Percentiles rank a stretch among this genome's conserved stretches.
These are phyloP conservation scores for Thuja plicata DNA, from an alignment of 83 land plant genomes.

Conservation along the genomic window DNA sequence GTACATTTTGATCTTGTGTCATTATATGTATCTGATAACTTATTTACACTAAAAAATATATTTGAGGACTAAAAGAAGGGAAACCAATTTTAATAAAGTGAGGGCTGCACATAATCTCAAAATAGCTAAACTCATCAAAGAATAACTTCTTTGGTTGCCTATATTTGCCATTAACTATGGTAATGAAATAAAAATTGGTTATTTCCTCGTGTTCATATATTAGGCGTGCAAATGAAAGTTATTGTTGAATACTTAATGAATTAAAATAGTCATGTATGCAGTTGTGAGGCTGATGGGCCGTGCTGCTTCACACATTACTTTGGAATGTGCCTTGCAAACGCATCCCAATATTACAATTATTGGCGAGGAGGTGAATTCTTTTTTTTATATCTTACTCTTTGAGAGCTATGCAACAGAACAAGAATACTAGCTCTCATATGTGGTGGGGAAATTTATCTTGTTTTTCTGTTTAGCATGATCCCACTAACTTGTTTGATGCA, in stretches of 20 bases:
- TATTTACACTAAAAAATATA: not conserved
- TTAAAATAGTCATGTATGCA: constrained; percentile 5
- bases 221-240: not conserved
- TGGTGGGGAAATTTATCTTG: not conserved
- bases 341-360: constrained; percentile 91
- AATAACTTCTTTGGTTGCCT: not conserved
- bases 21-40: not conserved
- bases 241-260: not conserved
- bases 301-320: constrained; percentile 95
- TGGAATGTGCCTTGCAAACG: constrained; percentile 97
- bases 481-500: not conserved
- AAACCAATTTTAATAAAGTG: not conserved
- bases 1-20: not conserved
- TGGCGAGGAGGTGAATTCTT: constrained; percentile 85
- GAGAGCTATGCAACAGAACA: not conserved
- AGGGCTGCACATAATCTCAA: not conserved
- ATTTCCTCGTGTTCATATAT: not conserved
- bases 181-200: not conserved
- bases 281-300: constrained; percentile 98
- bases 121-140: not conserved
- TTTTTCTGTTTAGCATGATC: not conserved
- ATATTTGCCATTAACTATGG: not conserved
- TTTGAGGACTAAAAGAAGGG: not conserved
- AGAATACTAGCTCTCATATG: not conserved
- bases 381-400: not conserved